These are phyloP conservation scores for Exophiala phaeomuriformis DNA, from an alignment of 2,329 filamentous ascomycete species.

Conservation along the genomic window DNA sequence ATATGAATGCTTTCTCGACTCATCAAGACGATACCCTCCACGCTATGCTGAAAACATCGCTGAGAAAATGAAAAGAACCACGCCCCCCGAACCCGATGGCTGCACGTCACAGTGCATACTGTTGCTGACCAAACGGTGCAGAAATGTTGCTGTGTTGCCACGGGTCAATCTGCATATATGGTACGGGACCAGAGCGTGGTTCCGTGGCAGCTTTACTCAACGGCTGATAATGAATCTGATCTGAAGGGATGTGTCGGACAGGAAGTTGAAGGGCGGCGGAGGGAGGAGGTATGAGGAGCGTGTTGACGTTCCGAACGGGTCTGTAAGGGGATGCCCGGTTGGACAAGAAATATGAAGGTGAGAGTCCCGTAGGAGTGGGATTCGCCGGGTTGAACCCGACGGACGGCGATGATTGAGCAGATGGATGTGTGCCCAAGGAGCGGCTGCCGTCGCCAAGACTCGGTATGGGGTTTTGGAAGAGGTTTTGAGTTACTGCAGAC, in stretches of 20 bases:
- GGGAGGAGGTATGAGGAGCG: constrained; percentile 80
- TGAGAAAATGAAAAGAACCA: not conserved
- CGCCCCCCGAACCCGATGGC: not conserved
- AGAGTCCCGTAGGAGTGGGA: constrained; percentile 61
- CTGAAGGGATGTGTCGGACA: constrained; percentile 55
- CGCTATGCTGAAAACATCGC: constrained; percentile 15
- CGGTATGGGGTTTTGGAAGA: constrained; percentile 30
- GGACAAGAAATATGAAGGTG: constrained; percentile 78
- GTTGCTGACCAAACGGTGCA: constrained; percentile 22
- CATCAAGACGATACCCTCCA: constrained; percentile 1
- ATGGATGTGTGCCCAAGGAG: constrained; percentile 34
- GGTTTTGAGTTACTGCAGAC: constrained; percentile 30
- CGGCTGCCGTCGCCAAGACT: constrained; percentile 15
- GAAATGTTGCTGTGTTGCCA: constrained; percentile 32
- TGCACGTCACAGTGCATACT: constrained; percentile 15
- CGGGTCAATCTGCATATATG: constrained; percentile 43
- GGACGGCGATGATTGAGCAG: constrained; percentile 59
- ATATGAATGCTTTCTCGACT: constrained; percentile 1
- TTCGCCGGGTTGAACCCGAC: constrained; percentile 55
- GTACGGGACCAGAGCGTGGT: constrained; percentile 60
- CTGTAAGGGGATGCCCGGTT: constrained; percentile 89
- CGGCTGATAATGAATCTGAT: constrained; percentile 77
- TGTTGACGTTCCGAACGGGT: constrained; percentile 81
- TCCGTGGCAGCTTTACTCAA: constrained; percentile 62
- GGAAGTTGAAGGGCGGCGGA: constrained; percentile 71